phyloP scores from a whole-genome alignment of 176 grass and related monocot species.

The Elaeis guineensis region DNA sequence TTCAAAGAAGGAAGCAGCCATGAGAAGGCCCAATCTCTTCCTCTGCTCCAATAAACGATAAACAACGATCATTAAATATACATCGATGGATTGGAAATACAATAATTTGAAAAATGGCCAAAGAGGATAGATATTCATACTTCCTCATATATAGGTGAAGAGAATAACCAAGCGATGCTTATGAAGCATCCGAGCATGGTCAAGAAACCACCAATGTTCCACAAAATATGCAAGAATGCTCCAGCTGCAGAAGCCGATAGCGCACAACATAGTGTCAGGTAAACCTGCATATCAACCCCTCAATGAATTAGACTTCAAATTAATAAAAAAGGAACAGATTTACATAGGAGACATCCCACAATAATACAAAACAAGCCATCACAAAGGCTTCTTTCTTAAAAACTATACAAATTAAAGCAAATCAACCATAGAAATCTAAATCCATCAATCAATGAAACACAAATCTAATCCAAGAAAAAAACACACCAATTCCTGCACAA shows the following conservation, averaged over 20 bases:
- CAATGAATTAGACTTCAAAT: too few relatives aligned
- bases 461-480: too few relatives aligned
- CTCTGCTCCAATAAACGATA: slow-evolving; percentile 34
- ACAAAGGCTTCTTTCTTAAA: too few relatives aligned
- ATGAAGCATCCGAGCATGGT: slow-evolving; percentile 61
- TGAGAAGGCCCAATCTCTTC: slow-evolving; percentile 73
- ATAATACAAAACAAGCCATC: too few relatives aligned
- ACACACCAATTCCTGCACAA: too few relatives aligned
- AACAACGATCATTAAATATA: background rate
- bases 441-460: background rate
- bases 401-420: background rate
- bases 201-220: slow-evolving; percentile 80
- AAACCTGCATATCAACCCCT: slow-evolving; percentile 39
- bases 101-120: background rate
- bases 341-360: too few relatives aligned
- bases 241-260: slow-evolving; percentile 63
- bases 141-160: slow-evolving; percentile 53
- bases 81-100: background rate
- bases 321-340: too few relatives aligned
- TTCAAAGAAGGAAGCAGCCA: slow-evolving; percentile 56
- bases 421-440: too few relatives aligned
- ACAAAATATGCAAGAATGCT: slow-evolving; percentile 80
- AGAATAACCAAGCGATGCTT: slow-evolving; percentile 58
- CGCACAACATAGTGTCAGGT: slow-evolving; percentile 81
- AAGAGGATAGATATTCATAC: slow-evolving; percentile 17